Base-by-base conservation (phyloP, 805 yeast species). In the Yarrowia deformans region DNA sequence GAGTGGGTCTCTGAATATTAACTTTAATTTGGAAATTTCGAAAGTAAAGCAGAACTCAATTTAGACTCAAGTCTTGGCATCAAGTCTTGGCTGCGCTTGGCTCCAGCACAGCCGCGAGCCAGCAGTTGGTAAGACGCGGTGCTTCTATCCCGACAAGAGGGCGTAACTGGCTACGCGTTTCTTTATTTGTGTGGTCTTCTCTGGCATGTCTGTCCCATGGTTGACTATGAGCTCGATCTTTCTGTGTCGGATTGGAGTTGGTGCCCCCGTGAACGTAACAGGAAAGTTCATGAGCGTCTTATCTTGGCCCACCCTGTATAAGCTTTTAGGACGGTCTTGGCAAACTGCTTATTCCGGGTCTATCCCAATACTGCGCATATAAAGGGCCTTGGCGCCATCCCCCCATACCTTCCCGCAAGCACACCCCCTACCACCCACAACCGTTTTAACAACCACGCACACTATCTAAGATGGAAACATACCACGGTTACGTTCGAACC, bases 401-500 rank as follows among this genome's bases (percentile, higher is more conserved):
- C 45, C 29, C 23, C 3, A 14, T 54, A 39, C 60, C 35, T 54
- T 54, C 18, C 60, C 60, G 60, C 23, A 18, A 13, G 14, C 13
- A 37, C 42, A 54, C 6, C 56, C 19, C 37, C 3, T 18, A 10
- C 32, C 48, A 40, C 39, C 14, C 43, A 61, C 79, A 81, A 97
- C 97, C 92, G 16, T 8, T 35, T 14, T 16, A 4, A 23, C 61
- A n/a, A 9, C 35, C 18, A 39, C 46, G 6, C 37, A 39, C 40
- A 48, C 23, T 9, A 18, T 29, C 39, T 23, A 82, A 80, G 0
- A 85, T 86, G 87, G 85, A 84, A 72, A 85, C 91, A 0, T 89
- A 88, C 74, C 81, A 79, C 70, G 94, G 94, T 0, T 78, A 83
- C 45, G 83, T 89, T 13, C 80, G 82, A 40, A 80, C 89, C 0